These are phyloP conservation scores for Cinnamomum micranthum DNA, from an alignment of 164 flowering plant genomes.

Conservation along the genomic window DNA sequence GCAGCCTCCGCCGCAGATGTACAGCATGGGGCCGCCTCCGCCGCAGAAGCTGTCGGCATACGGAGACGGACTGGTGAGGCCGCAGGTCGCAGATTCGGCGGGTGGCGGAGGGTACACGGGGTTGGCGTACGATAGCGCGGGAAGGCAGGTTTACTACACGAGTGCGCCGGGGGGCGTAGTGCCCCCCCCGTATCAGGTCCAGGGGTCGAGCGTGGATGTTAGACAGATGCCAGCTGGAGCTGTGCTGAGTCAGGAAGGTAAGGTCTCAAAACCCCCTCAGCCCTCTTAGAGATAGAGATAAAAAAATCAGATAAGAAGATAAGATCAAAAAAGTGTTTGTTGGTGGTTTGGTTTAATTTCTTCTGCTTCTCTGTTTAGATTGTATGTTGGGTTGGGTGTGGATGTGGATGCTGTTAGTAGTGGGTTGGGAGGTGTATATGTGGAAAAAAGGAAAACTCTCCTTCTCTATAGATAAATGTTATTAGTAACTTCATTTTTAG, in stretches of 20 bases:
- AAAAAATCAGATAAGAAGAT: too few relatives aligned
- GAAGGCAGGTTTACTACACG: conserved; percentile 64
- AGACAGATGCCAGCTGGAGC: conserved; percentile 16
- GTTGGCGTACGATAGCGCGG: conserved; percentile 58
- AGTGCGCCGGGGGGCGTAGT: conserved; percentile 32
- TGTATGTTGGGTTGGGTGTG: neutral
- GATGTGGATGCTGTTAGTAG: neutral
- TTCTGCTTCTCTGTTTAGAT: neutral
- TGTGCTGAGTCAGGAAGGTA: conserved; percentile 26
- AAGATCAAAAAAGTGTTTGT: neutral
- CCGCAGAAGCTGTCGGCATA: conserved; percentile 10
- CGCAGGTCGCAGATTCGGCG: conserved; percentile 7
- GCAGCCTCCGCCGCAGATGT: conserved; percentile 13
- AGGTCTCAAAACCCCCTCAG: conserved; percentile 32
- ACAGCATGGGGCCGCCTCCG: conserved; percentile 26
- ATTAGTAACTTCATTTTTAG: too few relatives aligned
- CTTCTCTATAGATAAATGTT: neutral
- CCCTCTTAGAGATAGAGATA: conserved; percentile 8
- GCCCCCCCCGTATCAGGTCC: conserved; percentile 29
- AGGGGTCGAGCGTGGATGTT: conserved; percentile 27
- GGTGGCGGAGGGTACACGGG: conserved; percentile 29
- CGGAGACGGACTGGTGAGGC: conserved; percentile 10
- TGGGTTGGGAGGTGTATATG: neutral
- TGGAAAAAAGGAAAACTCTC: neutral
- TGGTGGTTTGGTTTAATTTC: neutral